A percentile compares a stretch with the other conserved stretches of the same genome.
phyloP scores from a whole-genome alignment of 805 yeast species.

The Schwanniomyces yamadae region DNA sequence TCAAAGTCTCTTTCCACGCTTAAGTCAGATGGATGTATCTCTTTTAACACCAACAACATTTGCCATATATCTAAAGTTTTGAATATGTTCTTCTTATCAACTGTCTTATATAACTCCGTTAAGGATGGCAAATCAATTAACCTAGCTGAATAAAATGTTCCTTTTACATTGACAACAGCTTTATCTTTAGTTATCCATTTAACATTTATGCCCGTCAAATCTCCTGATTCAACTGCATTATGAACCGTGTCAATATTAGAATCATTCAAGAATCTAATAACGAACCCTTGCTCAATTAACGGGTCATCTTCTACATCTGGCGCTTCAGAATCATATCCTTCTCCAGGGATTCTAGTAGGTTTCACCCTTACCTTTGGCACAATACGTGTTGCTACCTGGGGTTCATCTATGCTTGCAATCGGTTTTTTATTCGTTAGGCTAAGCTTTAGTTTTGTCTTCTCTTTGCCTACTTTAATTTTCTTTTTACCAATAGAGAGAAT shows the following conservation, averaged over 20 bases:
- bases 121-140: constrained; percentile 87
- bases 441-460: constrained; percentile 23
- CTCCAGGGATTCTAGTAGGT: constrained; percentile 77
- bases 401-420: neutral
- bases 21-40: constrained; percentile 39
- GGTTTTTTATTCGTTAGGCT: constrained; percentile 9
- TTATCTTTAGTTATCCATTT: constrained; percentile 82
- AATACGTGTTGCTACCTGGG: constrained; percentile 4
- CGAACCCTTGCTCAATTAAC: constrained; percentile 79
- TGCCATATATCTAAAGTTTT: constrained; percentile 86
- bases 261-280: constrained; percentile 72
- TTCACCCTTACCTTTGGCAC: constrained; percentile 52
- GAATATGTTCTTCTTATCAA: constrained; percentile 84
- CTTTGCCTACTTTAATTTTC: constrained; percentile 9
- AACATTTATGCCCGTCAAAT: constrained; percentile 66
- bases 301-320: constrained; percentile 97
- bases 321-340: constrained; percentile 95
- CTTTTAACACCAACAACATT: constrained; percentile 71
- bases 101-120: constrained; percentile 82
- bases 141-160: constrained; percentile 74
- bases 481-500: constrained; percentile 5
- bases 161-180: constrained; percentile 73
- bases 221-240: constrained; percentile 75
- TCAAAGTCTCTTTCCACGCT: constrained; percentile 48
- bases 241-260: constrained; percentile 70